Evolutionary conservation across 2,329 filamentous ascomycete species (phyloP).

Genomic region (Colletotrichum simmondsii): DNA sequence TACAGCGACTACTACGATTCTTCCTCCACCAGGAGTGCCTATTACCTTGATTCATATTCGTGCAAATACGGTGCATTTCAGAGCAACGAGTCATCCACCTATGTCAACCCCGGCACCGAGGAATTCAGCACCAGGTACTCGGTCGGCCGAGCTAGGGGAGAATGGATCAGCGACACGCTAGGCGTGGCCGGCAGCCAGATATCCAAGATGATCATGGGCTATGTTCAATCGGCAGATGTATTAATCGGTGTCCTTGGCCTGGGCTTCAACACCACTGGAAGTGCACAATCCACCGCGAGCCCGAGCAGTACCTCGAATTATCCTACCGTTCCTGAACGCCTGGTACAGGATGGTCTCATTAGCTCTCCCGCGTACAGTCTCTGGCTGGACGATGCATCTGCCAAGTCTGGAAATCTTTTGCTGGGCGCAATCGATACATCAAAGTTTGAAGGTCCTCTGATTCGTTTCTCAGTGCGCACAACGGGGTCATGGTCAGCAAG

Average conservation of each 20-base stretch:
- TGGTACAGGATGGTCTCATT: slow-evolving; percentile 71
- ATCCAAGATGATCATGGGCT: slow-evolving; percentile 64
- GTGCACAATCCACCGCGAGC: slow-evolving; percentile 40
- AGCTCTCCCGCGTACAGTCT: slow-evolving; percentile 74
- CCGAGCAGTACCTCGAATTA: slow-evolving; percentile 39
- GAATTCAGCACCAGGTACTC: slow-evolving; percentile 70
- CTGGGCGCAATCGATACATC: slow-evolving; percentile 32
- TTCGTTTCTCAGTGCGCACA: slow-evolving; percentile 8
- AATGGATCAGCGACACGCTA: slow-evolving; percentile 58
- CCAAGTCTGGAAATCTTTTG: slow-evolving; percentile 17
- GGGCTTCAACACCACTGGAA: slow-evolving; percentile 64
- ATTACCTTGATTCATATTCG: neutral
- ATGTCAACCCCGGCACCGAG: slow-evolving; percentile 49
- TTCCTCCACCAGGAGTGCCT: neutral
- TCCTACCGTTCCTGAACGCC: slow-evolving; percentile 72
- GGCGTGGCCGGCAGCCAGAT: slow-evolving; percentile 58
- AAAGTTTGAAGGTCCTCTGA: slow-evolving; percentile 38
- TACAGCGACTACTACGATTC: neutral
- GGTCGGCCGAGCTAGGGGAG: slow-evolving; percentile 52
- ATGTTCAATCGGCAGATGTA: slow-evolving; percentile 59
- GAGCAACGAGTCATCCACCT: slow-evolving; percentile 58
- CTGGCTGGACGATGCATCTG: slow-evolving; percentile 57
- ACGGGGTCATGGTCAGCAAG: neutral
- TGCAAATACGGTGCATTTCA: slow-evolving; percentile 42
- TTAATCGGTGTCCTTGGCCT: slow-evolving; percentile 70